A percentile compares a stretch with the other conserved stretches of the same genome.
phyloP scores from a whole-genome alignment of 2,329 filamentous ascomycete genomes.

The Dactylellina parvicollis region DNA sequence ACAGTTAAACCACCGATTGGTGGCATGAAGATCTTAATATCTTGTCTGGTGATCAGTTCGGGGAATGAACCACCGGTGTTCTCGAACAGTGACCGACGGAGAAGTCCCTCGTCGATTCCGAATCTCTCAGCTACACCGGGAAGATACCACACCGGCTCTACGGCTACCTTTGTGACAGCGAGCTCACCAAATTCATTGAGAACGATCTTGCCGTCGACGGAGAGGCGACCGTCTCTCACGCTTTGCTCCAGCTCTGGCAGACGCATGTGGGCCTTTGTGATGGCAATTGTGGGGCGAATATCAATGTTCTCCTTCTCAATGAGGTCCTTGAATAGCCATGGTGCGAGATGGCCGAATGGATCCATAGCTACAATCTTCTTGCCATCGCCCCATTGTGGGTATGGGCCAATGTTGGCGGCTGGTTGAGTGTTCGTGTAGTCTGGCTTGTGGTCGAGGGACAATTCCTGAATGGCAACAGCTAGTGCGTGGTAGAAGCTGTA shows the following conservation, averaged over 20 bases:
- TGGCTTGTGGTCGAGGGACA: slow-evolving; percentile 81
- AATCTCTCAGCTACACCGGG: slow-evolving; percentile 91
- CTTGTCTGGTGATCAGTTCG: slow-evolving; percentile 90
- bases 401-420: slow-evolving; percentile 86
- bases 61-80: slow-evolving; percentile 96
- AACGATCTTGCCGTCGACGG: slow-evolving; percentile 85
- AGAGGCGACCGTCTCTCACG: slow-evolving; percentile 80
- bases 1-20: slow-evolving; percentile 96
- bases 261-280: slow-evolving; percentile 94
- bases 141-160: slow-evolving; percentile 91
- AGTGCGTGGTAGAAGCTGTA: slow-evolving; percentile 97
- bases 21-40: slow-evolving; percentile 94
- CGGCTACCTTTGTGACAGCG: slow-evolving; percentile 93
- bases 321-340: slow-evolving; percentile 81
- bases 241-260: slow-evolving; percentile 93
- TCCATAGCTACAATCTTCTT: slow-evolving; percentile 99
- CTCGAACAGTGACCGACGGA: slow-evolving; percentile 89
- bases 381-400: slow-evolving; percentile 85
- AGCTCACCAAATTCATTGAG: slow-evolving; percentile 86
- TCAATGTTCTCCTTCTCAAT: slow-evolving; percentile 83
- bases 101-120: slow-evolving; percentile 86
- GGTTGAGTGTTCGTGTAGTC: slow-evolving; percentile 89
- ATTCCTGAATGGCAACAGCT: slow-evolving; percentile 88
- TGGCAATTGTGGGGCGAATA: slow-evolving; percentile 87
- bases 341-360: slow-evolving; percentile 85